Percentiles rank a stretch among this genome's conserved stretches.
Evolutionary conservation across 495 filamentous ascomycete genomes (phyloP).

Genomic region (Terfezia claveryi): DNA sequence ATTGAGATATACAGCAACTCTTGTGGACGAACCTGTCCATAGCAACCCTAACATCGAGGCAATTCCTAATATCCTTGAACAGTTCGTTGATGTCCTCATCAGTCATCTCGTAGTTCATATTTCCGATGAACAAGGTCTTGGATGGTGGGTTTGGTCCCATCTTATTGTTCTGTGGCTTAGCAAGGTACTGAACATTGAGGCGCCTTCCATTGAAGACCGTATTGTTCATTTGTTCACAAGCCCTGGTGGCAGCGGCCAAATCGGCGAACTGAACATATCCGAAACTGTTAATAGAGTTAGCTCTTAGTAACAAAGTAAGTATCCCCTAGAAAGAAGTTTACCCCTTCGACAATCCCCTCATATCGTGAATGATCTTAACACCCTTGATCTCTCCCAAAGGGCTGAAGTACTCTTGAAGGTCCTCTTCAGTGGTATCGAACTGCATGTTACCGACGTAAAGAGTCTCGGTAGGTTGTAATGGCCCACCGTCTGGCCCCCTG

Average conservation of each 20-base stretch:
- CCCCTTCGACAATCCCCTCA: constrained; percentile 69
- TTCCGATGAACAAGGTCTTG: constrained; percentile 63
- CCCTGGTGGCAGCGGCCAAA: constrained; percentile 32
- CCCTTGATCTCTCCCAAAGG: constrained; percentile 39
- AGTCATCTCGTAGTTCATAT: constrained; percentile 72
- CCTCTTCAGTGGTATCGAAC: constrained; percentile 55
- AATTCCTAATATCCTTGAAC: constrained; percentile 47
- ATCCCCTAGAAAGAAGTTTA: constrained; percentile 25
- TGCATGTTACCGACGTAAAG: constrained; percentile 72
- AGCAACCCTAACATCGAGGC: constrained; percentile 66
- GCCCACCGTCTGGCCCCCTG: constrained; percentile 1
- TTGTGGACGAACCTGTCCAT: constrained; percentile 42
- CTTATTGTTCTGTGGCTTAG: background rate
- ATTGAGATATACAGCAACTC: background rate
- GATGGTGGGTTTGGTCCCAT: constrained; percentile 26
- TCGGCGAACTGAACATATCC: constrained; percentile 50
- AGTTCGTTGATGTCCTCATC: constrained; percentile 69
- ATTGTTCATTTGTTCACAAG: constrained; percentile 41
- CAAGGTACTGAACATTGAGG: constrained; percentile 34
- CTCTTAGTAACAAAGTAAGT: constrained; percentile 11
- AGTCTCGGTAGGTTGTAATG: constrained; percentile 19
- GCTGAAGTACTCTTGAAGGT: constrained; percentile 43
- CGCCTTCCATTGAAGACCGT: constrained; percentile 63
- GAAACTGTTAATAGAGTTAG: constrained; percentile 32
- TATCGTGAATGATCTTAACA: constrained; percentile 40